Percentiles rank a stretch among this genome's conserved stretches.
Evolutionary conservation across 1,139 yeast species (phyloP).

Genomic region (Pichia norvegensis): DNA sequence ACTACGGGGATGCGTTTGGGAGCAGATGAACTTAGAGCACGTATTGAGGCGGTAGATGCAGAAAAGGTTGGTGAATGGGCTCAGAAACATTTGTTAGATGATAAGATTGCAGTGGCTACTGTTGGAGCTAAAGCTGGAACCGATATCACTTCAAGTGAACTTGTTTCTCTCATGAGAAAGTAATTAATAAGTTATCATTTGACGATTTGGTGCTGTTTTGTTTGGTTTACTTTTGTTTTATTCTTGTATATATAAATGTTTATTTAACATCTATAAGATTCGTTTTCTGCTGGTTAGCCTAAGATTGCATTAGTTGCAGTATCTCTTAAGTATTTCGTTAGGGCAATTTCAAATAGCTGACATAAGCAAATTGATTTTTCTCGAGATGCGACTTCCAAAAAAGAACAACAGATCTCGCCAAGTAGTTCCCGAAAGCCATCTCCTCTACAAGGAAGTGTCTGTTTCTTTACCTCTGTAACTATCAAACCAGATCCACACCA

Average conservation of each 20-base stretch:
- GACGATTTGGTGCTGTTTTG: neutral
- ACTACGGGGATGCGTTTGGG: constrained; percentile 87
- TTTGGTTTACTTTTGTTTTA: no score
- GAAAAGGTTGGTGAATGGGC: constrained; percentile 87
- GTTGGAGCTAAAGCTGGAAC: constrained; percentile 58
- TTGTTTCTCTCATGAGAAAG: neutral
- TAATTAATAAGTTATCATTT: neutral
- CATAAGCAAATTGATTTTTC: neutral
- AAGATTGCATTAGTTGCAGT: no score
- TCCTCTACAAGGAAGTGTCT: neutral
- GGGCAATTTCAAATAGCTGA: neutral
- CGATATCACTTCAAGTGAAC: neutral
- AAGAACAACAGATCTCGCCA: neutral
- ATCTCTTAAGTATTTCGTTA: no score
- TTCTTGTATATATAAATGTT: neutral
- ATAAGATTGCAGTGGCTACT: constrained; percentile 85
- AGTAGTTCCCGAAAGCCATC: neutral
- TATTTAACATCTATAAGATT: neutral
- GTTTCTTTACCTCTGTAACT: neutral
- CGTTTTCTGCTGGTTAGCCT: no score
- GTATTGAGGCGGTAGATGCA: constrained; percentile 71
- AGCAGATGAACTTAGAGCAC: constrained; percentile 85
- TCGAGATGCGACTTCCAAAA: neutral
- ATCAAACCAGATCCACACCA: neutral
- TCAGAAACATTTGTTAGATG: constrained; percentile 30